phyloP scores from a whole-genome alignment of 805 yeast genomes.

The Nakazawaea sp. region DNA sequence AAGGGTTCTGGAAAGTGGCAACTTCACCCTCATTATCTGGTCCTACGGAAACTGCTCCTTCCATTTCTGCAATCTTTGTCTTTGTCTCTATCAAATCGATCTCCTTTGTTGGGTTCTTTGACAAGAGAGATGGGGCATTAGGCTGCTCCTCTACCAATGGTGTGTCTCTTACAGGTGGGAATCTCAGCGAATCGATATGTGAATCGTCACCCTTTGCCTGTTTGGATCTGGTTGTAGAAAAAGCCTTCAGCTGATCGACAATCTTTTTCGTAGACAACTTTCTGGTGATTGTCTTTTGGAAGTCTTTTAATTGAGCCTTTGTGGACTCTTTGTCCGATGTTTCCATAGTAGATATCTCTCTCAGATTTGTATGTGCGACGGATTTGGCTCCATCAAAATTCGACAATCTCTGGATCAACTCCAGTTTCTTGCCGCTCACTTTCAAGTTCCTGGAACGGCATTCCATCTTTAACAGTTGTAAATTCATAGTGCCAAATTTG shows the following conservation, averaged over 20 bases:
- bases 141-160: conserved; percentile 18
- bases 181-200: conserved; percentile 48
- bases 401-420: conserved; percentile 35
- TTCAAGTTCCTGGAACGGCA: conserved; percentile 55
- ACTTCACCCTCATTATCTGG: conserved; percentile 7
- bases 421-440: conserved; percentile 55
- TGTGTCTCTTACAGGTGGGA: conserved; percentile 28
- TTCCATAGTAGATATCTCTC: conserved; percentile 14
- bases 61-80: conserved; percentile 8
- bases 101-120: conserved; percentile 13
- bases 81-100: conserved; percentile 6
- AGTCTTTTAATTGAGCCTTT: conserved; percentile 1
- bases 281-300: conserved; percentile 2
- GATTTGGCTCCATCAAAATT: conserved; percentile 9
- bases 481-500: conserved; percentile 35
- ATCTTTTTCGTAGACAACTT: conserved; percentile 1
- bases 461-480: conserved; percentile 49
- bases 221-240: conserved; percentile 16
- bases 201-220: conserved; percentile 50
- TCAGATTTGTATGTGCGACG: background rate
- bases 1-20: background rate
- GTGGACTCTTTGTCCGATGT: conserved; percentile 7
- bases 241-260: conserved; percentile 9
- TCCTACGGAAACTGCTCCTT: conserved; percentile 10
- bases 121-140: conserved; percentile 20